Evolutionary conservation across 441 rosid genomes (phyloP).

Genomic region (Aquilaria agallochum): DNA sequence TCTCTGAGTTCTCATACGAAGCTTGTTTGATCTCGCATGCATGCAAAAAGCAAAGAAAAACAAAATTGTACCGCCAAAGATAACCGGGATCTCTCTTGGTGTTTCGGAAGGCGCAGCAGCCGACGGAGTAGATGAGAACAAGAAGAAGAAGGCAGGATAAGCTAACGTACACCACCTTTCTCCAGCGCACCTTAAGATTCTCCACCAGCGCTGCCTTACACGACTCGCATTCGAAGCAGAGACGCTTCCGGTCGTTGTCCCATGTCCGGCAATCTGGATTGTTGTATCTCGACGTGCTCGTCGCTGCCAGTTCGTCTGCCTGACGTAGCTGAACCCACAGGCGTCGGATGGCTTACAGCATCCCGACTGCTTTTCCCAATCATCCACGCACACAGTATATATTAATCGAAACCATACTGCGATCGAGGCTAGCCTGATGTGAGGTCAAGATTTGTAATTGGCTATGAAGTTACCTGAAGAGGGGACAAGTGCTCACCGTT

Average conservation of each 20-base stretch:
- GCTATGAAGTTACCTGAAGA: slow-evolving; percentile 47
- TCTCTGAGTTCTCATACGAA: too few relatives aligned
- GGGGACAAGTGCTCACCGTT: slow-evolving; percentile 39
- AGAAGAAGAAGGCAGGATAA: slow-evolving; percentile 53
- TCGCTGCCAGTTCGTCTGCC: slow-evolving; percentile 50
- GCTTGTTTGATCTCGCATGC: too few relatives aligned
- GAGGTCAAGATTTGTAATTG: too few relatives aligned
- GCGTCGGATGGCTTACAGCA: slow-evolving; percentile 90
- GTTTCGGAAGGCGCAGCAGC: slow-evolving; percentile 59
- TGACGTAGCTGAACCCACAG: slow-evolving; percentile 49
- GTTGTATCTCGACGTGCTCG: not conserved
- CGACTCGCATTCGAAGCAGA: slow-evolving; percentile 72
- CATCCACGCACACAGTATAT: not conserved
- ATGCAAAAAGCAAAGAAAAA: too few relatives aligned
- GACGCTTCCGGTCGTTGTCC: slow-evolving; percentile 22
- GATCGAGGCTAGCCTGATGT: too few relatives aligned
- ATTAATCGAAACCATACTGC: too few relatives aligned
- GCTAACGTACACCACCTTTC: slow-evolving; percentile 57
- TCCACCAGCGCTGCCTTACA: slow-evolving; percentile 86
- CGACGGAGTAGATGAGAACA: slow-evolving; percentile 52
- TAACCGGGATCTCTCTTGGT: too few relatives aligned
- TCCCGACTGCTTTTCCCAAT: slow-evolving; percentile 49
- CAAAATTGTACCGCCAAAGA: too few relatives aligned
- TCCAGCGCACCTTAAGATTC: slow-evolving; percentile 68
- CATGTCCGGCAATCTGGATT: slow-evolving; percentile 57